Evolutionary conservation across 148 eudicot species (phyloP).

Genomic region (Arctostaphylos glauca): DNA sequence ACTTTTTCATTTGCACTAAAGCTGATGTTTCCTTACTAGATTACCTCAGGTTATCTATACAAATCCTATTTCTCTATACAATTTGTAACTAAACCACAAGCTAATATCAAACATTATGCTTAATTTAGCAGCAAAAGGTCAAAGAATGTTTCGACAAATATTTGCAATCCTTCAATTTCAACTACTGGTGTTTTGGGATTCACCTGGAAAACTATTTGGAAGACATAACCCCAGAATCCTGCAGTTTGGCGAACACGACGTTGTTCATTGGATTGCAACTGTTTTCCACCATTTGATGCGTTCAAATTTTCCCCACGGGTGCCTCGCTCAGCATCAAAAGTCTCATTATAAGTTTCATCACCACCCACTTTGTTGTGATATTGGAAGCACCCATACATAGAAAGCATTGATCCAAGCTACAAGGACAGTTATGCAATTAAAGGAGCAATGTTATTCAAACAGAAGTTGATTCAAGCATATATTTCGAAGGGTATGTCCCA

Average conservation of each 20-base stretch:
- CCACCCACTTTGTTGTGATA: conserved; percentile 49
- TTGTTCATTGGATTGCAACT: conserved; percentile 22
- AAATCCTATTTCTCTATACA: background rate
- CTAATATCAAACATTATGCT: background rate
- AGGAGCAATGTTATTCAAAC: background rate
- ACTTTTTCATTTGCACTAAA: background rate
- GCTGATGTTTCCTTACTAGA: background rate
- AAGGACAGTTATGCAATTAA: conserved; percentile 1
- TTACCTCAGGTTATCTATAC: background rate
- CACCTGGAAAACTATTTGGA: conserved; percentile 84
- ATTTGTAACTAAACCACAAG: background rate
- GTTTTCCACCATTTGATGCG: conserved; percentile 28
- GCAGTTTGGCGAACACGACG: conserved; percentile 42
- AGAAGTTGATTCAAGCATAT: background rate
- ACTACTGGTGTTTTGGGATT: conserved; percentile 5
- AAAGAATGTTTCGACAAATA: background rate
- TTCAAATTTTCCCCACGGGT: conserved; percentile 17
- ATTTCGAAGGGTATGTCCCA: background rate
- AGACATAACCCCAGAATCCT: conserved; percentile 69
- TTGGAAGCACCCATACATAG: conserved; percentile 68
- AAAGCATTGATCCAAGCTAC: conserved; percentile 75
- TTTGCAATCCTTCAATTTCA: background rate
- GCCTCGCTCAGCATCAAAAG: conserved; percentile 53
- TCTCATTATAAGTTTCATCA: conserved; percentile 34
- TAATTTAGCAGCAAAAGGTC: background rate